A percentile compares a stretch with the other conserved stretches of the same genome.
Conservation (phyloP, 768 basidiomycete species). For the Rhodotorula graminis region DNA sequence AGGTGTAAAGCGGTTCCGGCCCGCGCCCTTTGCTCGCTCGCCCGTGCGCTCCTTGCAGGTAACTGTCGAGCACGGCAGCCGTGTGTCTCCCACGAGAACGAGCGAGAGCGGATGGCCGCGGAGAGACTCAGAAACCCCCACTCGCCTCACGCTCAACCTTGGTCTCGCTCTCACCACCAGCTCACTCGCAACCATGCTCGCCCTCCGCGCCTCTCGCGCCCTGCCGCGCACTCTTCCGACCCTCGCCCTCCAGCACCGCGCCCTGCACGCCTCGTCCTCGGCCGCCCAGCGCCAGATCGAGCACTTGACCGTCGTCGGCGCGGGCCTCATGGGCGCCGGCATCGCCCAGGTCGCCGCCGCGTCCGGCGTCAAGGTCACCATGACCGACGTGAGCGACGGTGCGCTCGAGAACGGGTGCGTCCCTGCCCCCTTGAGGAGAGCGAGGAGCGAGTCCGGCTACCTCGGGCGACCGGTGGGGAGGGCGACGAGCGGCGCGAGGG, state of each 20-base stretch:
- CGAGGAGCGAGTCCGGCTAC: neutral
- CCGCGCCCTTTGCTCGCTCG: too few species aligned
- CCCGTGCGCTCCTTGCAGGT: too few species aligned
- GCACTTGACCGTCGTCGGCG: constrained; percentile 50
- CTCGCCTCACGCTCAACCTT: neutral
- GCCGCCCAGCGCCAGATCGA: constrained; percentile 39
- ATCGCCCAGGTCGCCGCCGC: constrained; percentile 51
- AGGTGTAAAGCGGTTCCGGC: too few species aligned
- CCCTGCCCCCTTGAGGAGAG: too few species aligned
- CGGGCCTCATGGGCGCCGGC: constrained; percentile 47
- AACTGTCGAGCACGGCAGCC: too few species aligned
- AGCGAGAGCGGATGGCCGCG: too few species aligned
- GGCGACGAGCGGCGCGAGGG: too few species aligned
- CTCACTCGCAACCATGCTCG: neutral
- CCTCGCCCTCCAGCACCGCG: neutral
- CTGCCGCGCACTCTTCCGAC: neutral
- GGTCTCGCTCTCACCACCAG: neutral
- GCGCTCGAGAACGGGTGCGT: constrained; percentile 35
- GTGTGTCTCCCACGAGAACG: too few species aligned
- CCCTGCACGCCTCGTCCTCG: neutral
- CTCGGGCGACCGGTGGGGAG: neutral
- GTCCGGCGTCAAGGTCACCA: constrained; percentile 48
- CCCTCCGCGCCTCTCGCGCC: neutral
- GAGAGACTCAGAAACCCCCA: too few species aligned
- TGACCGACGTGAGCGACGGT: constrained; percentile 33